Percentiles rank a stretch among this genome's conserved stretches.
Conservation (phyloP, 495 filamentous ascomycete genomes). For the Cudoniella acicularis region DNA sequence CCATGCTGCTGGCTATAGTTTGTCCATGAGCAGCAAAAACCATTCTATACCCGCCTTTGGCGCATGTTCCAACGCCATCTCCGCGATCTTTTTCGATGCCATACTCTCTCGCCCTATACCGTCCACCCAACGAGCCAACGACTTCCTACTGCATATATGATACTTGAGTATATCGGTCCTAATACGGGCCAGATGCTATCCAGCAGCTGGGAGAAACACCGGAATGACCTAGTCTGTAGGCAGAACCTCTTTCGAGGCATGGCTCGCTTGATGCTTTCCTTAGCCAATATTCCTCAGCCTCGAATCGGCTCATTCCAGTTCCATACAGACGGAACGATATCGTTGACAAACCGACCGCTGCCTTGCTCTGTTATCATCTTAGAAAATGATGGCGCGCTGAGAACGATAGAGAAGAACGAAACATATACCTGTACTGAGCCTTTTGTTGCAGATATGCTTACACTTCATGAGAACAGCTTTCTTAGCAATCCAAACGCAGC, state of each 20-base stretch:
- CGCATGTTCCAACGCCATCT: not conserved
- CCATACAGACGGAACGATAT: slow-evolving; percentile 23
- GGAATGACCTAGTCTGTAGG: slow-evolving; percentile 17
- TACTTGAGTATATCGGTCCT: slow-evolving; percentile 33
- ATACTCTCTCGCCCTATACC: slow-evolving; percentile 25
- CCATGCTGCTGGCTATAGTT: not conserved
- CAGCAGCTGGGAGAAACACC: slow-evolving; percentile 27
- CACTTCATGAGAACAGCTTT: slow-evolving; percentile 30
- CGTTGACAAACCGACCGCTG: slow-evolving; percentile 29
- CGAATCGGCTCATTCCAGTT: too few relatives aligned
- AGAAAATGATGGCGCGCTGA: slow-evolving; percentile 36
- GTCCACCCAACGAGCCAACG: slow-evolving; percentile 17
- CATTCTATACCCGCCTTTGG: not conserved
- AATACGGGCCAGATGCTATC: slow-evolving; percentile 34
- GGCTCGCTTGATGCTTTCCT: slow-evolving; percentile 27
- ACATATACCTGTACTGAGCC: slow-evolving; percentile 33
- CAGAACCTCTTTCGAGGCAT: slow-evolving; percentile 30
- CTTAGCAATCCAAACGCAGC: slow-evolving; percentile 34
- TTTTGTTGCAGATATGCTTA: slow-evolving; percentile 32
- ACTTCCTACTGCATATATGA: slow-evolving; percentile 26
- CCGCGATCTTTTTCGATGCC: slow-evolving; percentile 21
- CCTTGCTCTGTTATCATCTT: slow-evolving; percentile 28
- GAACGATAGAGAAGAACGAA: slow-evolving; percentile 28
- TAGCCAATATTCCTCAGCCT: too few relatives aligned
- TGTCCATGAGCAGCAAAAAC: not conserved